phyloP scores from a whole-genome alignment of 2,329 filamentous ascomycete genomes.

The Huntiella abstrusa region DNA sequence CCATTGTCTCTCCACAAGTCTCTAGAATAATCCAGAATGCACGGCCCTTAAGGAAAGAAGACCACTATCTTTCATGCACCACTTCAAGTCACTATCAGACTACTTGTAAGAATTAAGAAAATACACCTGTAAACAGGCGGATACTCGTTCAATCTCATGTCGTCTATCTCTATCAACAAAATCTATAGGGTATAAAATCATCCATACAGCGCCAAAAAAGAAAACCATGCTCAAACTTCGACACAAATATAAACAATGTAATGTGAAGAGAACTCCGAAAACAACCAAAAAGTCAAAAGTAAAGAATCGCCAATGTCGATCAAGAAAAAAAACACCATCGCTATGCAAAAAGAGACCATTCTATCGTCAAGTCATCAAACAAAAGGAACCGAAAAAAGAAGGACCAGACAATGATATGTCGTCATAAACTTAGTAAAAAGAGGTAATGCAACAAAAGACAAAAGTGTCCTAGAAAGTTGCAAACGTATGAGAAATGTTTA shows the following conservation, averaged over 20 bases:
- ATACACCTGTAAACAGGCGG: neutral
- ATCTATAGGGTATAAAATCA: neutral
- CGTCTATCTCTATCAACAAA: neutral
- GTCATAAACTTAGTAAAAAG: neutral
- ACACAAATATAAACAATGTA: neutral
- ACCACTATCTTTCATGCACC: neutral
- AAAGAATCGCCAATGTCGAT: no score
- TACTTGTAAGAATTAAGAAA: neutral
- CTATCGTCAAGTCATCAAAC: neutral
- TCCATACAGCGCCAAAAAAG: neutral
- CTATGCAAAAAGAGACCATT: neutral
- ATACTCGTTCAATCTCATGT: neutral
- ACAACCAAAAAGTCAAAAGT: neutral
- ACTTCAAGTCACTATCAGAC: neutral
- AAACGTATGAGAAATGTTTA: neutral
- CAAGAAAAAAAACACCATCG: neutral
- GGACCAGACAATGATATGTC: constrained; percentile 1
- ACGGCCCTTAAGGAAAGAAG: neutral
- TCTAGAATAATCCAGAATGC: neutral
- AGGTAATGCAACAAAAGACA: neutral
- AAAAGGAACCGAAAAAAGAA: constrained; percentile 2
- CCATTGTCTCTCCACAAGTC: neutral
- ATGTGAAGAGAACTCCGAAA: neutral
- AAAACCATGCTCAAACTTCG: neutral
- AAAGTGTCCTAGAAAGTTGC: neutral